Percentiles rank a stretch among this genome's conserved stretches.
Conservation (phyloP, 73 alveolate species). For the Tetrahymena thermophila region DNA sequence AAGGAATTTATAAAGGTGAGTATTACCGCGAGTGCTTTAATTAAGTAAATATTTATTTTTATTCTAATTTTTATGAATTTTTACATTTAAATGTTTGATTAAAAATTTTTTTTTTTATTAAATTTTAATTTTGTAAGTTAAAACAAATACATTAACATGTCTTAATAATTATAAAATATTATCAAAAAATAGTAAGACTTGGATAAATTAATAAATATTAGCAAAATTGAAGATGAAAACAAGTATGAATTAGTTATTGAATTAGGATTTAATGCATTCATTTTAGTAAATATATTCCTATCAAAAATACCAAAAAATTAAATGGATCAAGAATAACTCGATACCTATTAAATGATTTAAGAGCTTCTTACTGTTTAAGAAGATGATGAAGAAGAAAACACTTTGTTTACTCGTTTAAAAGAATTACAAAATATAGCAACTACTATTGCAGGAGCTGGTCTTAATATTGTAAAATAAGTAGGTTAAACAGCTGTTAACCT, state of each 20-base stretch:
- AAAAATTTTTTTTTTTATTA: too few relatives aligned
- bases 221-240: not conserved
- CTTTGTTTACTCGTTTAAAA: not conserved
- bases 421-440: not conserved
- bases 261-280: conserved; percentile 34
- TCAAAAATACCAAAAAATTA: conserved; percentile 37
- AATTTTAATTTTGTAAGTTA: not conserved
- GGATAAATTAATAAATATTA: not conserved
- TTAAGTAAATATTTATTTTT: not conserved
- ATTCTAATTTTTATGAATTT: too few relatives aligned
- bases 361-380: conserved; percentile 9
- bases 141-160: not conserved
- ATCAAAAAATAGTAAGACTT: not conserved
- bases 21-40: conserved; percentile 16
- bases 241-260: conserved; percentile 39
- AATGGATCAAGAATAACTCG: conserved; percentile 35
- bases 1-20: not conserved
- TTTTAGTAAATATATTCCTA: conserved; percentile 18
- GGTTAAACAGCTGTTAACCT: conserved; percentile 12
- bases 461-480: not conserved
- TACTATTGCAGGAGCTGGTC: conserved; percentile 5
- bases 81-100: too few relatives aligned
- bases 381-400: conserved; percentile 11
- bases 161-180: not conserved
- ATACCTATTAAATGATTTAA: conserved; percentile 31